Evolutionary conservation across 495 filamentous ascomycete species (phyloP), one percentile per base, ranked within the genome.

Genomic region (Penicillium alfredii): DNA sequence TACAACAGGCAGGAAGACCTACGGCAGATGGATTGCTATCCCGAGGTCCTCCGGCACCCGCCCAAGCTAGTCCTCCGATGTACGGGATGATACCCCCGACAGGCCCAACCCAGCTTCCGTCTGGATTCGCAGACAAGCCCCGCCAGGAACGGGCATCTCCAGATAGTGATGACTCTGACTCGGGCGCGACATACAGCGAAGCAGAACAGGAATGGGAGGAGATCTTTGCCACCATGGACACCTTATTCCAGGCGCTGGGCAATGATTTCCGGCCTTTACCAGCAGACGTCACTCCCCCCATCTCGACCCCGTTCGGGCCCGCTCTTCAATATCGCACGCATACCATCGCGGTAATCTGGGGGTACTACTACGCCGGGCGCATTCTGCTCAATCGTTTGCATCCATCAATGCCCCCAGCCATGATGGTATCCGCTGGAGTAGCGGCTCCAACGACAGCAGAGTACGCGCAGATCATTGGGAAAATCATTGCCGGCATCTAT

Each of bases 361-460:
- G 78, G 48, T 80, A 86, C 35, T 94, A 82, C 55, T 83, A 89
- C 62, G 83, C 84, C 57, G 80, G 78, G 2, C 71, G 86, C 17
- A 88, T 98, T 32, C 64, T 90, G 30, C 72, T 87, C 13, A 64
- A 86, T 32, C 73, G 92, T 22, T 64, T 82, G 1, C 88, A 94
- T 44, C 92, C 92, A 0, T 76, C 72, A 2, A 94, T 96, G 88
- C 92, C 88, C 4, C 86, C 90, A 0, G 74, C 86, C n/a, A 81
- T 88, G 36, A 90, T 94, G 79, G 70, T 84, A 25, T 86, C 89
- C 4, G 83, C 84, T 1, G 80, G 77, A 8, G 71, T 92, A 22
- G 75, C 79, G 6, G 83, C 87, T 0, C 59, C 63, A 3, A 71
- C 79, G 32, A 95, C 92, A 3, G 76, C 72, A 6, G 54, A 53